phyloP scores from a whole-genome alignment of 2,329 filamentous ascomycete genomes.

The Claviceps spartinae region DNA sequence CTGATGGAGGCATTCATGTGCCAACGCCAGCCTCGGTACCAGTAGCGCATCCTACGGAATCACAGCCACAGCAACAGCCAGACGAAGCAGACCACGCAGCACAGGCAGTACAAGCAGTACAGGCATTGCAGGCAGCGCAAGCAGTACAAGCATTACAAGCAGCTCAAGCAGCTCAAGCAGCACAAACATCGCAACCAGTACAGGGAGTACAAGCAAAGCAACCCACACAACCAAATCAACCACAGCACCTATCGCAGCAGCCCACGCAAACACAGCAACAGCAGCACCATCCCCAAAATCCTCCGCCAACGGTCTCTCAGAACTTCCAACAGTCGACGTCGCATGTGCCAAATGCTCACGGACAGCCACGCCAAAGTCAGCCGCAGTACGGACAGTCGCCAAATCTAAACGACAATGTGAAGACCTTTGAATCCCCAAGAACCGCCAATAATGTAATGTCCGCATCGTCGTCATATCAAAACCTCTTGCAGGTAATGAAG shows the following conservation, averaged over 20 bases:
- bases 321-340: no score
- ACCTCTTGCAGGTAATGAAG: slow-evolving; percentile 19
- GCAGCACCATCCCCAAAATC: background rate
- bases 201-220: background rate
- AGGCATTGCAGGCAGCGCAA: background rate
- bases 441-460: background rate
- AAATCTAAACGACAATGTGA: background rate
- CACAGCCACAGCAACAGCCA: background rate
- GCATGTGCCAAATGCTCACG: background rate
- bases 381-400: background rate
- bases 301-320: background rate
- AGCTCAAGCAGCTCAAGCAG: background rate
- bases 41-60: background rate
- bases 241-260: background rate
- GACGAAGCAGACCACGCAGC: background rate
- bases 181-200: background rate
- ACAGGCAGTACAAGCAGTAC: background rate
- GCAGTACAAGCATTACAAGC: background rate
- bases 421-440: background rate
- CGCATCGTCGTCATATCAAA: background rate
- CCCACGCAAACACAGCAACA: background rate
- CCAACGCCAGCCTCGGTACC: background rate
- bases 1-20: background rate
- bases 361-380: background rate
- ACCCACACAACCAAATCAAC: background rate